Conservation (phyloP, 768 basidiomycete genomes). For the Termitomyces sp. region DNA sequence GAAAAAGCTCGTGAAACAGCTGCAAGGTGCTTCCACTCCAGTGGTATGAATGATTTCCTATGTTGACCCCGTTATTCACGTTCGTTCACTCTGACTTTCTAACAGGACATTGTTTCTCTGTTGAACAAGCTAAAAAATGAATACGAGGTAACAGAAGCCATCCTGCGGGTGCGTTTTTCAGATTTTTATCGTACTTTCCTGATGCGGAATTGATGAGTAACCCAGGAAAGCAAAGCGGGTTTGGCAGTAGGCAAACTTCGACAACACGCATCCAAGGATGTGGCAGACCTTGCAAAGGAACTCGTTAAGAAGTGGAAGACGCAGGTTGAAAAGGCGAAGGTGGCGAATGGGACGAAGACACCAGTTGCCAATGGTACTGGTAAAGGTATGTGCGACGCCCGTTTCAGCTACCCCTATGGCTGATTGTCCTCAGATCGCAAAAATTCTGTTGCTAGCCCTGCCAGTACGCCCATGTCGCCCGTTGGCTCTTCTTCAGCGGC, state of each 20-base stretch:
- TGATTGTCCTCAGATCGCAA: neutral
- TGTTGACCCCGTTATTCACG: conserved; percentile 33
- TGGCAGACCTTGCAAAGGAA: conserved; percentile 84
- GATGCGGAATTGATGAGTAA: conserved; percentile 19
- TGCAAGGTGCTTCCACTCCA: conserved; percentile 57
- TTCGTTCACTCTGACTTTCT: conserved; percentile 27
- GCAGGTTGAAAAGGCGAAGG: conserved; percentile 73
- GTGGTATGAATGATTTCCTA: conserved; percentile 47
- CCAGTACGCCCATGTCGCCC: conserved; percentile 37
- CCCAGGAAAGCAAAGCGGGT: conserved; percentile 87
- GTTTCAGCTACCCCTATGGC: conserved; percentile 3
- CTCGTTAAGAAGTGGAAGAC: conserved; percentile 91
- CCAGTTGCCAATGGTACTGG: conserved; percentile 2
- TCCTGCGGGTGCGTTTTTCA: conserved; percentile 63
- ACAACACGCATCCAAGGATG: conserved; percentile 63
- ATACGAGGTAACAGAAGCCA: conserved; percentile 63
- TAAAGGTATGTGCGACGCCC: conserved; percentile 28
- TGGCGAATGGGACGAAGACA: conserved; percentile 18
- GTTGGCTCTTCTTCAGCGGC: conserved; percentile 24
- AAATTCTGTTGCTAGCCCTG: conserved; percentile 26
- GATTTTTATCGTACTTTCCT: conserved; percentile 14
- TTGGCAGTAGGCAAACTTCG: conserved; percentile 91
- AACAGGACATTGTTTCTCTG: conserved; percentile 62
- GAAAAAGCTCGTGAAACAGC: conserved; percentile 77
- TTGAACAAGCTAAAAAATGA: conserved; percentile 63